These are phyloP conservation scores for Pythium pyrilobum DNA, from an alignment of 352 stramenopile genomes.

Conservation along the genomic window DNA sequence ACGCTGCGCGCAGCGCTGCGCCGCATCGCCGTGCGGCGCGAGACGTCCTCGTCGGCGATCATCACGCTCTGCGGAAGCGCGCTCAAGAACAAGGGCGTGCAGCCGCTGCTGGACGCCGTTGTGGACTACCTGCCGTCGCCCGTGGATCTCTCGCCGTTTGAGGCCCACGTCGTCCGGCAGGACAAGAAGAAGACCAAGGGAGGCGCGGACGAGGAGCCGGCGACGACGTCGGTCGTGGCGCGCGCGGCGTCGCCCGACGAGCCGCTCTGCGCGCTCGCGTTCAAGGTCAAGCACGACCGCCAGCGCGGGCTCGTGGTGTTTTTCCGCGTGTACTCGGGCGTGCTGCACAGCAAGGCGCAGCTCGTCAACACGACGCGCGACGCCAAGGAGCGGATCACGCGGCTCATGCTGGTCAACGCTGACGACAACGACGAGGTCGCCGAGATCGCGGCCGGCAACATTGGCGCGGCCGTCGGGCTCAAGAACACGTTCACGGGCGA, in stretches of 20 bases:
- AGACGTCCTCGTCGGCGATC: constrained; percentile 35
- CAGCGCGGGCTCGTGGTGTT: constrained; percentile 85
- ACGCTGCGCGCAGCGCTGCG: constrained; percentile 53
- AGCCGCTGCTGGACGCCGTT: constrained; percentile 97
- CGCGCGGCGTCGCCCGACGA: constrained; percentile 37
- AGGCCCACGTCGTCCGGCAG: constrained; percentile 35
- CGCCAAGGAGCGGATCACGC: constrained; percentile 54
- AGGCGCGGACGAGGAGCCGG: constrained; percentile 11
- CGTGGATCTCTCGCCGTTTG: constrained; percentile 76
- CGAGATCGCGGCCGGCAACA: constrained; percentile 82
- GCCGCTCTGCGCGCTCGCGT: constrained; percentile 52
- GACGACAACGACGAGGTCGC: constrained; percentile 88
- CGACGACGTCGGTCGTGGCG: constrained; percentile 17
- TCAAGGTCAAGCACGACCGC: constrained; percentile 78
- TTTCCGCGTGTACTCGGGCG: constrained; percentile 92
- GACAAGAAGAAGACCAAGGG: constrained; percentile 33
- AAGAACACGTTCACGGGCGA: constrained; percentile 92
- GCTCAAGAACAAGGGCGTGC: constrained; percentile 89
- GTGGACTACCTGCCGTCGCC: constrained; percentile 97
- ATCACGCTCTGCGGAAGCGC: constrained; percentile 62
- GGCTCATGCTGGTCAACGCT: constrained; percentile 87
- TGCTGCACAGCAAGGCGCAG: constrained; percentile 72
- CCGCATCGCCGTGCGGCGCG: constrained; percentile 49
- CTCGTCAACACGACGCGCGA: constrained; percentile 72
- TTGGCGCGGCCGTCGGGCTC: constrained; percentile 90